A percentile compares a stretch with the other conserved stretches of the same genome.
Evolutionary conservation across 352 stramenopile genomes (phyloP).

Genomic region (Peronospora destructor): DNA sequence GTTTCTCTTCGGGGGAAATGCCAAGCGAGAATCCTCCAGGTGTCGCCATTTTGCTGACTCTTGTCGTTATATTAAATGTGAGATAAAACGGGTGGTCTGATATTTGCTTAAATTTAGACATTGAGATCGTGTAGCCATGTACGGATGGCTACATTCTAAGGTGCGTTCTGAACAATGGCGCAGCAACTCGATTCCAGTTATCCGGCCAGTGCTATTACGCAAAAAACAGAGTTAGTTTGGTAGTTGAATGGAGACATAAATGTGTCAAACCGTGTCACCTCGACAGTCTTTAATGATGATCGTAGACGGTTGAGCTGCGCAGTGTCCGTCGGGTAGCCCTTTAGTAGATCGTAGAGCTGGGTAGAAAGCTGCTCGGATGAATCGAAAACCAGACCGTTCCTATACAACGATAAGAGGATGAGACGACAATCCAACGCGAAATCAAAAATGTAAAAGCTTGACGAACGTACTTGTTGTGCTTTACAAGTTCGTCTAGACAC

Average conservation of each 20-base stretch:
- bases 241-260: background rate
- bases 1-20: conserved; percentile 52
- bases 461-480: conserved; percentile 86
- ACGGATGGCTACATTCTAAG: conserved; percentile 11
- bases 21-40: conserved; percentile 34
- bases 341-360: conserved; percentile 57
- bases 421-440: background rate
- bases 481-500: conserved; percentile 95
- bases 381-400: conserved; percentile 71
- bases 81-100: no score
- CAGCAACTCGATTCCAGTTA: conserved; percentile 61
- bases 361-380: conserved; percentile 46
- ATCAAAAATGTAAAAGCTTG: background rate
- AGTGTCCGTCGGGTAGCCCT: conserved; percentile 42
- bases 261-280: conserved; percentile 30
- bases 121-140: background rate
- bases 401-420: conserved; percentile 17
- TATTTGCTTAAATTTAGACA: no score
- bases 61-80: background rate
- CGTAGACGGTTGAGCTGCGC: conserved; percentile 44
- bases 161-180: conserved; percentile 53
- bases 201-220: conserved; percentile 59
- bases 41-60: conserved; percentile 23
- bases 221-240: conserved; percentile 1
- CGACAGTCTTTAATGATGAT: conserved; percentile 40